Base-by-base conservation (phyloP, 371 early-diverging fungal genomes). In the Haplosporangium sp. region DNA sequence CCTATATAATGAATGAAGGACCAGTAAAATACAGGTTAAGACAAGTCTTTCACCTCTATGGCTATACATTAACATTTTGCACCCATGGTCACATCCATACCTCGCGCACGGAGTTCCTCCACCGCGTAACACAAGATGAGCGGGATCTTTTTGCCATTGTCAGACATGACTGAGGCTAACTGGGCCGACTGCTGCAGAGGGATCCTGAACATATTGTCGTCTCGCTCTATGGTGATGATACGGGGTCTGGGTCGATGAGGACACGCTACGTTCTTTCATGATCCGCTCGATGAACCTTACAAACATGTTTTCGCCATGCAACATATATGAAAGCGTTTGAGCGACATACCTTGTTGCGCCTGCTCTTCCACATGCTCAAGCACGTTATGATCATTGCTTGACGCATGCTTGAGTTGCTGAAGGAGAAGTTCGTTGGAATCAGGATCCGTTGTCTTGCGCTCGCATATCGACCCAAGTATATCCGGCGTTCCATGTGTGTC, bases 91-190 rank as follows among this genome's bases (percentile, higher is more conserved):
- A 45, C 37, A n/a, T 55, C 38, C 46, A 40, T 59, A 70, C 70
- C 67, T 67, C 67, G 63, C 18, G 12, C 21, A 11, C 72, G 50
- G 18, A 67, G 62, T 38, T 73, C 67, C 14, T 67, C 67, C 3
- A 67, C 43, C 11, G 42, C 63, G 37, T 73, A 73, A 18, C 67
- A 67, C 10, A 73, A 18, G 10, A 61, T 41, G 18, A 73, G 73
- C 5, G 73, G 73, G 42, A 73, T 50, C 14, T 55, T 48, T 6
- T 57, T 37, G 43, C 67, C 62, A 43, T 58, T 59, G 11, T 63
- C 67, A 14, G 63, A 67, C 59, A 52, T 73, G 18, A 67, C 67
- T 6, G 67, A 67, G 7, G 73, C 73, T 13, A 73, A n/a, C n/a
- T 73, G 42, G 13, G 62, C 45, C 8, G 67, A 63, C 20, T 73